phyloP scores from a whole-genome alignment of 2,329 filamentous ascomycete genomes.

The Davidsoniella virescens region DNA sequence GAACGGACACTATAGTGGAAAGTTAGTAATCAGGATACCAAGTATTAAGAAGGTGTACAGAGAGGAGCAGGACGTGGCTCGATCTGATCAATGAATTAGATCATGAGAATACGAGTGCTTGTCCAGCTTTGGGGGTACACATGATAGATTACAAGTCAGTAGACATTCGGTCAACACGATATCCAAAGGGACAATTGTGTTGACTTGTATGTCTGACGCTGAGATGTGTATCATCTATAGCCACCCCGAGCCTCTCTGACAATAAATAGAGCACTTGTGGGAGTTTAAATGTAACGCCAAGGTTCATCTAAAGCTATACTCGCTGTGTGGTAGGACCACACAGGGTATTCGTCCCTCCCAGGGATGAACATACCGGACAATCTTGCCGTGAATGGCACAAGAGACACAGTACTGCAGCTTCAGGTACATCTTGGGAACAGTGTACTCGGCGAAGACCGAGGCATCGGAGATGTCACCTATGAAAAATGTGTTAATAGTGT shows the following conservation, averaged over 20 bases:
- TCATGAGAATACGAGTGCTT: neutral
- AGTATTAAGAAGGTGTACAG: neutral
- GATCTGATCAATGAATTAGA: no score
- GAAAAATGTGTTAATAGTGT: constrained; percentile 1
- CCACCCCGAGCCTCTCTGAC: constrained; percentile 2
- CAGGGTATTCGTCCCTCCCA: constrained; percentile 42
- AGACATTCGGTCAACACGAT: neutral
- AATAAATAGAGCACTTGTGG: constrained; percentile 15
- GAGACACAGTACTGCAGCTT: constrained; percentile 99
- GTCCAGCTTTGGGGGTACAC: constrained; percentile 9
- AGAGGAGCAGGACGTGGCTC: neutral
- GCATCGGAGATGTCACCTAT: constrained; percentile 99
- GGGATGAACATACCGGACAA: constrained; percentile 83
- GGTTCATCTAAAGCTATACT: constrained; percentile 32
- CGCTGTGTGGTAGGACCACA: constrained; percentile 2
- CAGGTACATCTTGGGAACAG: constrained; percentile 99
- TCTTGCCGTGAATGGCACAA: constrained; percentile 99
- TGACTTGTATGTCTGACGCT: neutral
- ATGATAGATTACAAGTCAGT: neutral
- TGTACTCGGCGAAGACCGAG: constrained; percentile 98
- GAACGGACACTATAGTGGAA: constrained; percentile 67
- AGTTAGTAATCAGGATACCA: constrained; percentile 20
- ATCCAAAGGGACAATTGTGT: neutral
- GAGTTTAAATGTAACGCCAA: constrained; percentile 35
- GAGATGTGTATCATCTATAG: neutral